A percentile compares a stretch with the other conserved stretches of the same genome.
Evolutionary conservation across 2,329 filamentous ascomycete genomes (phyloP).

Genomic region (Periconia sp.): DNA sequence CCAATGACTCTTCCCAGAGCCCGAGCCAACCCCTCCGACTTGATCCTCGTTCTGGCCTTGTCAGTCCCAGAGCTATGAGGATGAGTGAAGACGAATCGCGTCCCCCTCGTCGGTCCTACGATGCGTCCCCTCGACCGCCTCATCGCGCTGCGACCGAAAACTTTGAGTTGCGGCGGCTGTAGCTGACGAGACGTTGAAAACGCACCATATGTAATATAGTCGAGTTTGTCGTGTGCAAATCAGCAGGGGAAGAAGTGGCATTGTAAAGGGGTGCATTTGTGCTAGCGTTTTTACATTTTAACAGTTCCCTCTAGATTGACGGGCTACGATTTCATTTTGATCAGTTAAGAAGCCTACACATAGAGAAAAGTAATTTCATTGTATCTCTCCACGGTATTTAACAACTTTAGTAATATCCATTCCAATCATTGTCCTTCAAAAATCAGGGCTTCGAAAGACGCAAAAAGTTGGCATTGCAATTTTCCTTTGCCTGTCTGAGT

Average conservation of each 20-base stretch:
- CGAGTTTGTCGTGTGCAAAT: background rate
- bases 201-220: background rate
- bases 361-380: too few species aligned
- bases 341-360: too few species aligned
- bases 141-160: slow-evolving; percentile 31
- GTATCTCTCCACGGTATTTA: too few species aligned
- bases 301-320: background rate
- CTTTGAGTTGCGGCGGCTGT: slow-evolving; percentile 36
- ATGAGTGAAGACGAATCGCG: slow-evolving; percentile 22
- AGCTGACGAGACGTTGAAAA: slow-evolving; percentile 4
- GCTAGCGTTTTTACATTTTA: background rate
- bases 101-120: slow-evolving; percentile 24
- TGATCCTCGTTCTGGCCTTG: slow-evolving; percentile 37
- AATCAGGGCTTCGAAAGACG: too few species aligned
- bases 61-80: slow-evolving; percentile 35
- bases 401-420: too few species aligned
- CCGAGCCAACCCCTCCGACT: slow-evolving; percentile 36
- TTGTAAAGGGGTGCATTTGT: background rate
- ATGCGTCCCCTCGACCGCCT: slow-evolving; percentile 25
- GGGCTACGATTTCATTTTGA: background rate
- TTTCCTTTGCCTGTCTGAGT: too few species aligned
- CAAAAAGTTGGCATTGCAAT: too few species aligned
- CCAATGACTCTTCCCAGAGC: slow-evolving; percentile 18
- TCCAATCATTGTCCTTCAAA: too few species aligned
- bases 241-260: background rate